A percentile compares a stretch with the other conserved stretches of the same genome.
phyloP scores from a whole-genome alignment of 257 asterid species.

The Knoxia roxburghii region DNA sequence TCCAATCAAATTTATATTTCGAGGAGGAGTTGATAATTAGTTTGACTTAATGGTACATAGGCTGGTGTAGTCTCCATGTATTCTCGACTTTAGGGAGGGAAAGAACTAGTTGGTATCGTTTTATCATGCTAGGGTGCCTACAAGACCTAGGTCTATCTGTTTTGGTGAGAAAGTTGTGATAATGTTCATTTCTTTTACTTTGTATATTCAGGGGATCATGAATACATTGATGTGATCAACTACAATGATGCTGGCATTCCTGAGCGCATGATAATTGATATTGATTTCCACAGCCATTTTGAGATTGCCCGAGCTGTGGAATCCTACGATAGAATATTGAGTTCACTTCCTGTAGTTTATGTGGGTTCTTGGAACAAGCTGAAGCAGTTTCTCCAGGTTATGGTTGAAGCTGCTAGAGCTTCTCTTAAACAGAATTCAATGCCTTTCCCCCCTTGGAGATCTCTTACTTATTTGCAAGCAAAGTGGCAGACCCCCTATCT shows the following conservation, averaged over 20 bases:
- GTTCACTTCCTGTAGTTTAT: conserved; percentile 54
- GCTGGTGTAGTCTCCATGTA: no score
- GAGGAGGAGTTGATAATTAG: neutral
- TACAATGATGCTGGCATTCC: conserved; percentile 30
- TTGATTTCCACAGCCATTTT: conserved; percentile 70
- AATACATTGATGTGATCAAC: conserved; percentile 51
- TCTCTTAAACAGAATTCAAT: conserved; percentile 72
- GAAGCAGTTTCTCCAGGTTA: conserved; percentile 52
- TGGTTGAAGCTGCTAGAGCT: conserved; percentile 72
- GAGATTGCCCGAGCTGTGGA: conserved; percentile 84
- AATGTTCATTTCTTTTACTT: neutral
- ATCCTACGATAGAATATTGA: conserved; percentile 51
- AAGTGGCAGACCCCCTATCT: conserved; percentile 60
- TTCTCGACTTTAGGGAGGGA: no score
- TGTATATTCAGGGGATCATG: conserved; percentile 56
- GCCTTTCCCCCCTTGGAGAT: conserved; percentile 87
- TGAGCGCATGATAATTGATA: conserved; percentile 51
- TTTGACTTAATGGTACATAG: no score
- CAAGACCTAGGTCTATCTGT: neutral
- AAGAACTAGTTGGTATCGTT: neutral
- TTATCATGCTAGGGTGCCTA: no score
- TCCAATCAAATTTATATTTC: neutral
- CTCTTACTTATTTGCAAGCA: conserved; percentile 53
- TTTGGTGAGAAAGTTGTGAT: neutral
- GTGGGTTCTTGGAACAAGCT: conserved; percentile 55